These are phyloP conservation scores for Geranomyces variabilis DNA, from an alignment of 192 early-diverging fungal species.

Conservation along the genomic window DNA sequence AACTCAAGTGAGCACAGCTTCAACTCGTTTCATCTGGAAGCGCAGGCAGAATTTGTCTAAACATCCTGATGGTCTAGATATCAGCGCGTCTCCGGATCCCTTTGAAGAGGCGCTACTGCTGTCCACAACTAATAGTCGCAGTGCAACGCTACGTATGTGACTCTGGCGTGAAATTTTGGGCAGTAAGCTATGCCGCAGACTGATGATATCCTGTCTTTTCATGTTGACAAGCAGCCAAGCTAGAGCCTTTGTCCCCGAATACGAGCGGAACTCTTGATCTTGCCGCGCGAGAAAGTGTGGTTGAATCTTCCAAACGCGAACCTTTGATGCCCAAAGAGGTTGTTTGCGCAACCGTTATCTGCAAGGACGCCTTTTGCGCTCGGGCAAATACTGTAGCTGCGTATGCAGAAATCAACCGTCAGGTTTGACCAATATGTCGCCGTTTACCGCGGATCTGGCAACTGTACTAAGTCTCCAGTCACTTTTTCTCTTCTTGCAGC, in stretches of 20 bases:
- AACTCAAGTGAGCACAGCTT: no score
- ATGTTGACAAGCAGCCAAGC: no score
- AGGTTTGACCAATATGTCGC: constrained; percentile 1
- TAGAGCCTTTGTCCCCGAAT: no score
- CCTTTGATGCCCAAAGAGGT: constrained; percentile 22
- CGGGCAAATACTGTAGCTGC: constrained; percentile 80
- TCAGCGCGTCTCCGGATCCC: constrained; percentile 18
- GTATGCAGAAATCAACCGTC: constrained; percentile 88
- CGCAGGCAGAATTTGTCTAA: no score
- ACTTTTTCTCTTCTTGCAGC: neutral
- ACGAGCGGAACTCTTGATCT: no score
- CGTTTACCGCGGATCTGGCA: neutral
- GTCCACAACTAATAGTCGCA: constrained; percentile 36
- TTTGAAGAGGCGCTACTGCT: constrained; percentile 31
- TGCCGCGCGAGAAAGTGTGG: no score
- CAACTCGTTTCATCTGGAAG: no score
- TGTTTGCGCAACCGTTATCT: constrained; percentile 48
- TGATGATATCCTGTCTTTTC: no score
- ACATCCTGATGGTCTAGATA: no score
- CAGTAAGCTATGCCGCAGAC: no score
- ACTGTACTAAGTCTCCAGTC: neutral
- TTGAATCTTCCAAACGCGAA: no score
- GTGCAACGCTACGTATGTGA: constrained; percentile 18
- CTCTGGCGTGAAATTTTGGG: no score
- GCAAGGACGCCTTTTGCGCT: constrained; percentile 68